Percentiles rank a stretch among this genome's conserved stretches.
phyloP scores from a whole-genome alignment of 805 yeast genomes.

The Zygosaccharomyces gambellarensis region DNA sequence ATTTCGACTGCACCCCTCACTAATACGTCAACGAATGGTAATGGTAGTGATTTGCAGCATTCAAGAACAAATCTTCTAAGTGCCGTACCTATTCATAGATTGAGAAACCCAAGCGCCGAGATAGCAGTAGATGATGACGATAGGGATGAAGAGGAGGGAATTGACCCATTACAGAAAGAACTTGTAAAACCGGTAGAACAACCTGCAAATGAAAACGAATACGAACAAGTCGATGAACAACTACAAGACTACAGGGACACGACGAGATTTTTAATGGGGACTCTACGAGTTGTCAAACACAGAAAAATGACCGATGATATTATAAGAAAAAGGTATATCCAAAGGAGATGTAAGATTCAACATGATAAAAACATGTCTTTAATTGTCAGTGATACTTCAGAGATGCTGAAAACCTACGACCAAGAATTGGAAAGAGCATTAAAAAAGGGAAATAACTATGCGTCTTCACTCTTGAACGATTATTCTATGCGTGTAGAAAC shows the following conservation, averaged over 20 bases:
- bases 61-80: slow-evolving; percentile 11
- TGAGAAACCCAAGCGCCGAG: slow-evolving; percentile 7
- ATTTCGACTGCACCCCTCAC: not conserved
- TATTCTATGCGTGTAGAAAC: slow-evolving; percentile 56
- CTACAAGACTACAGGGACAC: slow-evolving; percentile 26
- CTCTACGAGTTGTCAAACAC: slow-evolving; percentile 26
- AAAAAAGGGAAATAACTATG: slow-evolving; percentile 32
- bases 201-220: not conserved
- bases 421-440: slow-evolving; percentile 27
- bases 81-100: slow-evolving; percentile 15
- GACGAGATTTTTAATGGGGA: slow-evolving; percentile 23
- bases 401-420: slow-evolving; percentile 21
- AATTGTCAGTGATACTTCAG: slow-evolving; percentile 16
- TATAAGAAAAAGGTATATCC: slow-evolving; percentile 20
- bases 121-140: slow-evolving; percentile 11
- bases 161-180: slow-evolving; percentile 5
- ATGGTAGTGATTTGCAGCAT: not conserved
- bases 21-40: not conserved
- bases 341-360: slow-evolving; percentile 13
- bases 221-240: slow-evolving; percentile 19
- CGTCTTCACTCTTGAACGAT: slow-evolving; percentile 28
- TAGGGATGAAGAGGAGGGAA: slow-evolving; percentile 5
- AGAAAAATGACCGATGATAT: slow-evolving; percentile 26
- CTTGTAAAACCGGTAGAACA: not conserved
- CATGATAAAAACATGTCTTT: slow-evolving; percentile 16